phyloP scores from a whole-genome alignment of 164 flowering plant species.

The Aristolochia fimbriata region DNA sequence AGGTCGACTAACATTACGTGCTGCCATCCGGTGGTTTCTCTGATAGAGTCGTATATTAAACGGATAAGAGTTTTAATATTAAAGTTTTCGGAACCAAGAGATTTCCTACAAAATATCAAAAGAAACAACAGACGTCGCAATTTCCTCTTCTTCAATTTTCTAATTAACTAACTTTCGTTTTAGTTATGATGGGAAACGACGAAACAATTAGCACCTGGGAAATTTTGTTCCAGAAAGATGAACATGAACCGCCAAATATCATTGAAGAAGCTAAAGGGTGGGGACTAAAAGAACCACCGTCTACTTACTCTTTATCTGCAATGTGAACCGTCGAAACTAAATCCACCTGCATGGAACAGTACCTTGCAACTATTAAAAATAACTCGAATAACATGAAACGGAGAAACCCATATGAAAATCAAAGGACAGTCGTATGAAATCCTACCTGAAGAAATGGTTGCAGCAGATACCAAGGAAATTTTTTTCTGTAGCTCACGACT shows the following conservation, averaged over 20 bases:
- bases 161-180: too few species aligned
- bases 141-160: too few species aligned
- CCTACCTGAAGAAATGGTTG: slow-evolving; percentile 71
- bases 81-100: too few species aligned
- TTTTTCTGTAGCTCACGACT: slow-evolving; percentile 65
- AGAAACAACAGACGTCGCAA: too few species aligned
- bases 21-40: too few species aligned
- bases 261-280: background rate
- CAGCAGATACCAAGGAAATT: slow-evolving; percentile 79
- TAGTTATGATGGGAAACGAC: background rate
- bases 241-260: background rate
- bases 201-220: background rate
- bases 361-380: background rate
- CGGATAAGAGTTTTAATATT: too few species aligned
- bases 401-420: background rate
- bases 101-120: too few species aligned
- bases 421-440: too few species aligned
- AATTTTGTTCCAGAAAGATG: background rate
- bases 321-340: slow-evolving; percentile 96
- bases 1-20: background rate
- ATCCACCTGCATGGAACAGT: slow-evolving; percentile 58
- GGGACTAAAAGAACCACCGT: background rate
- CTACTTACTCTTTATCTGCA: slow-evolving; percentile 84
- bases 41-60: too few species aligned
- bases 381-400: background rate